These are phyloP conservation scores for Penicillium steckii DNA, from an alignment of 495 filamentous ascomycete genomes.

Conservation along the genomic window DNA sequence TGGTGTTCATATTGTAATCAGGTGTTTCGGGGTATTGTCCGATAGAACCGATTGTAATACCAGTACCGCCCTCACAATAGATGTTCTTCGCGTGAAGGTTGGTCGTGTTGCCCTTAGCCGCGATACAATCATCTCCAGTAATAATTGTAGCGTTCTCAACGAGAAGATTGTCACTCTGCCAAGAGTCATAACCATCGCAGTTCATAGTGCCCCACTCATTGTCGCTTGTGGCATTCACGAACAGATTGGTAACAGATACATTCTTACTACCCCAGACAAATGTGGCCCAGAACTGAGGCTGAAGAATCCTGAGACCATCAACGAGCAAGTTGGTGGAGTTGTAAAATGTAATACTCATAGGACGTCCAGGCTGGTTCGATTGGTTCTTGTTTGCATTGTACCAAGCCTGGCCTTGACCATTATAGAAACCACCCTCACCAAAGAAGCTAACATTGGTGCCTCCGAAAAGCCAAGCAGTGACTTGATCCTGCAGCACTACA, in stretches of 20 bases:
- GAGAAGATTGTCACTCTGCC: slow-evolving; percentile 28
- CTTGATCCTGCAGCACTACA: slow-evolving; percentile 48
- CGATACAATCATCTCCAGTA: slow-evolving; percentile 40
- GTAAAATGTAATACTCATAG: slow-evolving; percentile 39
- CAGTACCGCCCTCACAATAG: slow-evolving; percentile 26
- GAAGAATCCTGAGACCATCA: slow-evolving; percentile 32
- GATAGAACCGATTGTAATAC: slow-evolving; percentile 43
- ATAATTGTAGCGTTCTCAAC: slow-evolving; percentile 33
- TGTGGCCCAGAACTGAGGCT: slow-evolving; percentile 47
- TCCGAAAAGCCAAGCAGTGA: slow-evolving; percentile 47
- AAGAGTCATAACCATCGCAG: slow-evolving; percentile 40
- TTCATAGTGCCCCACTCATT: slow-evolving; percentile 29
- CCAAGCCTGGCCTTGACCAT: slow-evolving; percentile 49
- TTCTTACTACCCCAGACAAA: slow-evolving; percentile 35
- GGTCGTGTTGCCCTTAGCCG: slow-evolving; percentile 41
- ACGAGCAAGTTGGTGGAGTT: slow-evolving; percentile 34
- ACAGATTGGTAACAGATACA: slow-evolving; percentile 37
- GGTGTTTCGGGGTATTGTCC: slow-evolving; percentile 36
- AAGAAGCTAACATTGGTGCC: slow-evolving; percentile 37
- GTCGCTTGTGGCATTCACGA: slow-evolving; percentile 39
- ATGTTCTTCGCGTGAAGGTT: slow-evolving; percentile 34
- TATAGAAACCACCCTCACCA: slow-evolving; percentile 38
- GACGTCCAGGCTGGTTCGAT: slow-evolving; percentile 44
- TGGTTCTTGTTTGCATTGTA: slow-evolving; percentile 29
- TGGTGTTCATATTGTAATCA: slow-evolving; percentile 26